Conservation (phyloP, 495 filamentous ascomycete genomes). For the Xylaria longipes region DNA sequence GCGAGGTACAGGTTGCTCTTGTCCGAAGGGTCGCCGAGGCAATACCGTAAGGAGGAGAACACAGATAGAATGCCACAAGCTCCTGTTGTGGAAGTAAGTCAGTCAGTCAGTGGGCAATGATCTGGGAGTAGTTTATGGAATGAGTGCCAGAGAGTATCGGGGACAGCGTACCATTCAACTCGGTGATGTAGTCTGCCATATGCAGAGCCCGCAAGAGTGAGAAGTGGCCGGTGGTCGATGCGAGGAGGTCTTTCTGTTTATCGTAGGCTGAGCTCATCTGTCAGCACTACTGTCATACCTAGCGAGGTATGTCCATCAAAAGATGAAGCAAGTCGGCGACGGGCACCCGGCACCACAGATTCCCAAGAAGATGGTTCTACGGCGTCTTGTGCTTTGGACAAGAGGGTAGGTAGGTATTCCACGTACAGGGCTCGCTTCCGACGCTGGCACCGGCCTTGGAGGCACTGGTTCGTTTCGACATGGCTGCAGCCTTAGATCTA, state of each 20-base stretch:
- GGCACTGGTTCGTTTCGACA: slow-evolving; percentile 58
- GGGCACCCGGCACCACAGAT: not conserved
- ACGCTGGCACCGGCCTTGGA: slow-evolving; percentile 40
- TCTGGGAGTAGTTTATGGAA: not conserved
- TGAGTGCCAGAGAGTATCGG: slow-evolving; percentile 13
- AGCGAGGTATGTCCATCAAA: not conserved
- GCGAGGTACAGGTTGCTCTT: slow-evolving; percentile 76
- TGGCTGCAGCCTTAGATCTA: slow-evolving; percentile 29
- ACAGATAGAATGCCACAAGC: slow-evolving; percentile 91
- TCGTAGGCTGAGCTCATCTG: slow-evolving; percentile 62
- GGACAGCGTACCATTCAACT: slow-evolving; percentile 78
- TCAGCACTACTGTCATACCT: slow-evolving; percentile 2
- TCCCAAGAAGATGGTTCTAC: not conserved
- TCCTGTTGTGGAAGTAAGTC: slow-evolving; percentile 49
- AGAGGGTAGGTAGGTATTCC: not conserved
- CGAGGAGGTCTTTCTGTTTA: slow-evolving; percentile 87
- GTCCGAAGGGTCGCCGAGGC: slow-evolving; percentile 72
- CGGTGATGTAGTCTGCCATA: slow-evolving; percentile 93
- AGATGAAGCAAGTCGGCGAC: not conserved
- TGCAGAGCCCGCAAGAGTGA: slow-evolving; percentile 79
- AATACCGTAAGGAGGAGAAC: slow-evolving; percentile 95
- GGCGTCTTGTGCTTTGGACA: not conserved
- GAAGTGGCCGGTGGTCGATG: slow-evolving; percentile 75
- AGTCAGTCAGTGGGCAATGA: not conserved
- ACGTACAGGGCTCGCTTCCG: slow-evolving; percentile 42